phyloP scores from a whole-genome alignment of 148 eudicot species.

The Linanthus parryae region DNA sequence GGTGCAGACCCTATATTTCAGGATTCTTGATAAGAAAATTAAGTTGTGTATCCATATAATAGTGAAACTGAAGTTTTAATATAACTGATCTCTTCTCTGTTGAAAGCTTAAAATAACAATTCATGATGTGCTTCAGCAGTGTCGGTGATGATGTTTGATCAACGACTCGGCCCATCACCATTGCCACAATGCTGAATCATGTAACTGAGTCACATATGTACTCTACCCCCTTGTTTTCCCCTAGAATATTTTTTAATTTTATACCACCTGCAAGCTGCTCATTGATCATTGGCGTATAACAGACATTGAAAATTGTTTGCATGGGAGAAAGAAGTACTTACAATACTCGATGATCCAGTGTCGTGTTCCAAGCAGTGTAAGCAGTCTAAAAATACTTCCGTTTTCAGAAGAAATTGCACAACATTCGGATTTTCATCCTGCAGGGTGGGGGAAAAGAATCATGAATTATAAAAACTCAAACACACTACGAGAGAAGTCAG shows the following conservation, averaged over 20 bases:
- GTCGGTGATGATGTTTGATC: background rate
- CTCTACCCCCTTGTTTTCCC: slow-evolving; percentile 6
- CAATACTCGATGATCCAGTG: slow-evolving; percentile 9
- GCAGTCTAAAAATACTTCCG: slow-evolving; percentile 14
- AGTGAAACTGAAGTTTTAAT: too few relatives aligned
- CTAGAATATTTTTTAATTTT: background rate
- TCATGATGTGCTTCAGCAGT: slow-evolving; percentile 3
- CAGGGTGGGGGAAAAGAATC: background rate
- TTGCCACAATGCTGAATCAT: background rate
- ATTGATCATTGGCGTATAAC: too few relatives aligned
- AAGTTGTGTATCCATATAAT: too few relatives aligned
- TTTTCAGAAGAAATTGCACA: slow-evolving; percentile 17
- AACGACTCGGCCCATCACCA: slow-evolving; percentile 1
- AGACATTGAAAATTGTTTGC: too few relatives aligned
- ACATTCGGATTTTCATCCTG: slow-evolving; percentile 13
- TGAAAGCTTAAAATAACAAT: slow-evolving; percentile 2
- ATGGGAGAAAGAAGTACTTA: slow-evolving; percentile 1
- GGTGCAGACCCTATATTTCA: too few relatives aligned
- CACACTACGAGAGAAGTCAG: too few relatives aligned
- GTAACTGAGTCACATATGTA: slow-evolving; percentile 2
- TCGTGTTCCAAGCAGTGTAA: slow-evolving; percentile 15
- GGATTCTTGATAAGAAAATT: too few relatives aligned
- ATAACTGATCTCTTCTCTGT: too few relatives aligned
- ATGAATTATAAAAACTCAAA: too few relatives aligned
- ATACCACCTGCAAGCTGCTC: slow-evolving; percentile 9